These are phyloP conservation scores for Fragilaria radians DNA, from an alignment of 108 stramenopile genomes.

Conservation along the genomic window DNA sequence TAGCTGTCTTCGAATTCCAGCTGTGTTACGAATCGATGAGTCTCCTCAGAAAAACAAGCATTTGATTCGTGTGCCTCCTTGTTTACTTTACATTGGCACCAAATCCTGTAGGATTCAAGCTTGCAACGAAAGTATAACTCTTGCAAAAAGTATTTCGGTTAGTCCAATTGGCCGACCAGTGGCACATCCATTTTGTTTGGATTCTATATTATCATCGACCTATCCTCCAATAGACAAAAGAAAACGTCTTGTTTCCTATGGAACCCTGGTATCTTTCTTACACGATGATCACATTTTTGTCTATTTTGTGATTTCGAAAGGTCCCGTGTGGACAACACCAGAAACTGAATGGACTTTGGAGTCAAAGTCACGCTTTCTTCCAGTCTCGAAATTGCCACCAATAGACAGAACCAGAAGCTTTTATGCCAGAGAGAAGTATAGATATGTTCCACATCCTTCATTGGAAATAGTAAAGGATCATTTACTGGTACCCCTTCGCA, in stretches of 20 bases:
- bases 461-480: neutral
- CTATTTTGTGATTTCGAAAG: neutral
- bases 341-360: slow-evolving; percentile 3
- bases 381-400: neutral
- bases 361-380: too few relatives aligned
- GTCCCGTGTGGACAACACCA: neutral
- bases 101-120: neutral
- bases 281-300: neutral
- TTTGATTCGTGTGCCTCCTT: neutral
- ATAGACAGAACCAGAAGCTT: neutral
- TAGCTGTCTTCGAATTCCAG: neutral
- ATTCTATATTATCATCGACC: neutral
- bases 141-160: neutral
- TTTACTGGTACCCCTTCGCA: neutral
- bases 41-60: neutral
- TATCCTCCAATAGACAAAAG: neutral
- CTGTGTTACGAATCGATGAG: neutral
- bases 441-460: neutral
- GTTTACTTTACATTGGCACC: neutral
- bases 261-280: neutral
- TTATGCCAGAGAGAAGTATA: neutral
- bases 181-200: neutral
- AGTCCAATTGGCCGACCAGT: neutral
- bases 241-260: neutral
- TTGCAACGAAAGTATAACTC: neutral